Base-by-base conservation (phyloP, 768 basidiomycete species). In the Boletus insuetus region DNA sequence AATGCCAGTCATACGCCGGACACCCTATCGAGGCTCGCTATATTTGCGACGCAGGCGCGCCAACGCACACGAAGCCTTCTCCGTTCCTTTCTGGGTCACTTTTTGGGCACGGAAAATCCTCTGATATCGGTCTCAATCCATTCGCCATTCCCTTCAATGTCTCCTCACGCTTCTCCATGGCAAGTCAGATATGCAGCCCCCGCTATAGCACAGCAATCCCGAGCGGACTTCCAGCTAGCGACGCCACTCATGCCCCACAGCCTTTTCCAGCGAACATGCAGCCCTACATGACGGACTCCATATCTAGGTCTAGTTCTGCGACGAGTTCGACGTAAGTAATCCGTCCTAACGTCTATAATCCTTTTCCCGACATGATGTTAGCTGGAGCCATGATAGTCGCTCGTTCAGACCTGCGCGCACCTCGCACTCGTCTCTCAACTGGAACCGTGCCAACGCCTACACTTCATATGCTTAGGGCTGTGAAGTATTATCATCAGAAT, bases 1-100 rank as follows among this genome's bases (percentile, higher is more conserved):
- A 82, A 49, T 81, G 81, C 51, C 88, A 91, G 63, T 66, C 74
- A 40, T 91, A 90, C 64, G 80, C 79, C 13, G 78, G 76, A 49
- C 72, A 74, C 54, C 69, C 69, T 44, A 58, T 83, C 49, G 65
- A 68, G 17, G 74, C 69, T 22, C 75, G 76, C 46, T 74, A 73
- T 51, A 26, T 78, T 31, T 65, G 64, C 31, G 66, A 72, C 34
- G 17, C 45, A 24, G 38, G 52, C n/a, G 35, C 37, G 17, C 19
- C 49, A 29, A 52, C 42, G 12, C 57, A 56, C 9, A 47, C 44
- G n/a, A 53, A 46, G 2, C 24, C 35, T 2, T 38, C 56, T 32
- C 39, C 58, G 39, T 61, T 59, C 14, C 19, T 58, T 34, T 47
- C 56, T 39, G 64, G 56, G 35, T 22, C 61, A 31, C 47, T 47